phyloP scores from a whole-genome alignment of 2,329 filamentous ascomycete genomes.

The Aureobasidium zeae region DNA sequence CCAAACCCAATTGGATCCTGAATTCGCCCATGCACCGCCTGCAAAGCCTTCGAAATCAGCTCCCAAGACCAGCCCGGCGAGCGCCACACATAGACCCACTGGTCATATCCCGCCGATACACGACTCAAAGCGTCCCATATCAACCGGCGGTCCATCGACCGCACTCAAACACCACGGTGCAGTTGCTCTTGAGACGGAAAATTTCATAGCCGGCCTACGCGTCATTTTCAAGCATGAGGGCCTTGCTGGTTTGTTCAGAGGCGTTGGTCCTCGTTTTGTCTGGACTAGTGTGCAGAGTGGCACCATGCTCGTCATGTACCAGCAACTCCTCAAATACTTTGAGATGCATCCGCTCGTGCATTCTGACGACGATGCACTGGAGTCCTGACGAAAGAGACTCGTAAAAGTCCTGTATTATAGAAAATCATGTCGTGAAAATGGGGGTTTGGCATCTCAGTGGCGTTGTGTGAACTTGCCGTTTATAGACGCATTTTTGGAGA shows the following conservation, averaged over 20 bases:
- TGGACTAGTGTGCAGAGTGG: slow-evolving; percentile 98
- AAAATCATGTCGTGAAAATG: too few species aligned
- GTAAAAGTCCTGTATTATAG: slow-evolving; percentile 6
- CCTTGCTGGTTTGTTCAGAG: slow-evolving; percentile 81
- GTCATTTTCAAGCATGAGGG: slow-evolving; percentile 90
- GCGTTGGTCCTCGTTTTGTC: slow-evolving; percentile 82
- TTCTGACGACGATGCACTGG: slow-evolving; percentile 17
- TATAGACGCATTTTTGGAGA: slow-evolving; percentile 13
- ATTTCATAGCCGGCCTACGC: slow-evolving; percentile 70
- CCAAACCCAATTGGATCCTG: slow-evolving; percentile 74
- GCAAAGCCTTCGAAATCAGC: slow-evolving; percentile 14
- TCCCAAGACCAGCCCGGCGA: slow-evolving; percentile 5
- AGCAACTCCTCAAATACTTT: slow-evolving; percentile 71
- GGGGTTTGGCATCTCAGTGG: slow-evolving; percentile 3
- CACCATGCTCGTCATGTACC: slow-evolving; percentile 93
- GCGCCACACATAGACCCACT: slow-evolving; percentile 16
- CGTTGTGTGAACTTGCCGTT: slow-evolving; percentile 4
- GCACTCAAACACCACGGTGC: slow-evolving; percentile 71
- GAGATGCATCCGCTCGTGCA: slow-evolving; percentile 44
- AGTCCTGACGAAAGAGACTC: slow-evolving; percentile 17
- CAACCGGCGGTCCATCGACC: slow-evolving; percentile 81
- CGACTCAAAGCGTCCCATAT: slow-evolving; percentile 57
- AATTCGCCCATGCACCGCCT: slow-evolving; percentile 24
- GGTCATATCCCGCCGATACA: slow-evolving; percentile 1
- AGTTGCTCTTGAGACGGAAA: slow-evolving; percentile 76